These are phyloP conservation scores for Funneliformis mosseae DNA, from an alignment of 192 early-diverging fungal genomes.

Conservation along the genomic window DNA sequence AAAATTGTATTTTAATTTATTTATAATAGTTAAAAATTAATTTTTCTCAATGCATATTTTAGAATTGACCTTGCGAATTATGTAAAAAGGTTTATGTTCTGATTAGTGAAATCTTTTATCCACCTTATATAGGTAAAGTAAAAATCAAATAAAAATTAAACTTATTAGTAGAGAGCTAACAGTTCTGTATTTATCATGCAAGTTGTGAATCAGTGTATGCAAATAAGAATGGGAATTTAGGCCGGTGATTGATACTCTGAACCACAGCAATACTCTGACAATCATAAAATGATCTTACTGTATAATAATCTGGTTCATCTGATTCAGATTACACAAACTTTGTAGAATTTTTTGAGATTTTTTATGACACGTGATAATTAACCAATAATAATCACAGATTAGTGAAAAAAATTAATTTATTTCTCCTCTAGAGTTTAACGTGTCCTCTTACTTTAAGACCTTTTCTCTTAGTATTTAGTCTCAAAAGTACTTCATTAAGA, in stretches of 20 bases:
- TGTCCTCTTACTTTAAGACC: background rate
- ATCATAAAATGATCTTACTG: background rate
- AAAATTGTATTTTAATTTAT: no score
- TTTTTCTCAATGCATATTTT: no score
- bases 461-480: background rate
- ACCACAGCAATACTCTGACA: background rate
- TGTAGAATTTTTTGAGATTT: no score
- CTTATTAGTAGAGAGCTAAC: background rate
- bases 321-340: conserved; percentile 9
- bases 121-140: conserved; percentile 8
- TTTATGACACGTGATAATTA: background rate
- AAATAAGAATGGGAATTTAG: conserved; percentile 14
- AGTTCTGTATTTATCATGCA: background rate
- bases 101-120: no score
- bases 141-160: conserved; percentile 17
- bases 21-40: no score
- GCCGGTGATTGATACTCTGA: background rate
- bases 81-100: background rate
- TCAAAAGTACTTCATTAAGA: conserved; percentile 16
- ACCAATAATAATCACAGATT: no score
- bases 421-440: background rate
- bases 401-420: no score
- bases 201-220: conserved; percentile 13
- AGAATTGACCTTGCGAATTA: background rate
- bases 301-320: background rate